phyloP scores from a whole-genome alignment of 2,329 filamentous ascomycete species.

The Epichloe uncinata region DNA sequence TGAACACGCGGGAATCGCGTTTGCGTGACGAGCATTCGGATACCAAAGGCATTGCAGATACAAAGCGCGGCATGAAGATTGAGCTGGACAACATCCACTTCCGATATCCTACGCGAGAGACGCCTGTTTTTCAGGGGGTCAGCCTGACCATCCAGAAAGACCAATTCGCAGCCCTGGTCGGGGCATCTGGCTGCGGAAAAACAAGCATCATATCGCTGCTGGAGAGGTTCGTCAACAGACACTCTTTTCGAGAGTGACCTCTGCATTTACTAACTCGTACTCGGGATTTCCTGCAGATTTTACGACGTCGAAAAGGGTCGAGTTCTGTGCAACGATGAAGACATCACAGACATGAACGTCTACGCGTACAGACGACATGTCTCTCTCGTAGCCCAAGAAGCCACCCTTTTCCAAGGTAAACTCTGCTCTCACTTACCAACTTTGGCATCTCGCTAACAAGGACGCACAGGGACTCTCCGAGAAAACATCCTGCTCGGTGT shows the following conservation, averaged over 20 bases:
- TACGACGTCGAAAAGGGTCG: too few relatives aligned
- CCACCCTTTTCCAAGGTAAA: too few relatives aligned
- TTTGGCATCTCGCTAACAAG: neutral
- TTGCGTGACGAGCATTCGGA: conserved; percentile 20
- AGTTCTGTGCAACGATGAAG: too few relatives aligned
- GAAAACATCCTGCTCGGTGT: conserved; percentile 57
- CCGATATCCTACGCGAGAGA: conserved; percentile 44
- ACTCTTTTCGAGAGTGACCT: too few relatives aligned
- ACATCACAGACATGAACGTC: too few relatives aligned
- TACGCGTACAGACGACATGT: too few relatives aligned
- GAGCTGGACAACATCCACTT: conserved; percentile 45
- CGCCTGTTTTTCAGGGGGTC: conserved; percentile 45
- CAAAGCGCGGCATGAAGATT: conserved; percentile 38
- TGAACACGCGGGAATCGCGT: conserved; percentile 34
- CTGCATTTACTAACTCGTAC: too few relatives aligned
- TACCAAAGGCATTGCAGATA: conserved; percentile 27
- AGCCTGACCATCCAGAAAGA: conserved; percentile 53
- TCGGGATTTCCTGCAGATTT: too few relatives aligned
- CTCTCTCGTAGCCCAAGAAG: too few relatives aligned
- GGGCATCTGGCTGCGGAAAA: conserved; percentile 48
- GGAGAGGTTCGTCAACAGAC: too few relatives aligned
- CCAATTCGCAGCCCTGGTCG: conserved; percentile 58
- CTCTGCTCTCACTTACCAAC: too few relatives aligned
- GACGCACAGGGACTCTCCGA: conserved; percentile 37
- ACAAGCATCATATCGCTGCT: too few relatives aligned